A percentile compares a stretch with the other conserved stretches of the same genome.
Conservation (phyloP, 805 yeast genomes). For the Sugiyamaella marilandica region DNA sequence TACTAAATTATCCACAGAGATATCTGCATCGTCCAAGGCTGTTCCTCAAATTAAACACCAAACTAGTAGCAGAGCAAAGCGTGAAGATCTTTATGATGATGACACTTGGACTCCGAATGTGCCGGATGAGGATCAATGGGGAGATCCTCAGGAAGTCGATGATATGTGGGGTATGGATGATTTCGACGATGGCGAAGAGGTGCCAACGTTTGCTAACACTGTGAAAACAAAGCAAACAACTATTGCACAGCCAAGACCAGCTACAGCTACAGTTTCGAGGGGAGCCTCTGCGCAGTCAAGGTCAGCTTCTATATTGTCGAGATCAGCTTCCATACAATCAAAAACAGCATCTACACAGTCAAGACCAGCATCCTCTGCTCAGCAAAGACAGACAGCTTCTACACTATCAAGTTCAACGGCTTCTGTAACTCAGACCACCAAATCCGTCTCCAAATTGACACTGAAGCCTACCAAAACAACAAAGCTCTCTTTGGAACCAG, state of each 20-base stretch:
- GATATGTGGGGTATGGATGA: constrained; percentile 14
- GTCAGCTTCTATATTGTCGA: not conserved
- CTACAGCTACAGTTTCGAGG: too few relatives aligned
- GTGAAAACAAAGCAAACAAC: not conserved
- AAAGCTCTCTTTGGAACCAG: constrained; percentile 13
- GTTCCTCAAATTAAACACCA: too few relatives aligned
- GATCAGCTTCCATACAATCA: too few relatives aligned
- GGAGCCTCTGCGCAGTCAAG: not conserved
- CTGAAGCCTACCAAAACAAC: constrained; percentile 1
- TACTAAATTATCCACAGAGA: too few relatives aligned
- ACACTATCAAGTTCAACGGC: not conserved
- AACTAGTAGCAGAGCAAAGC: too few relatives aligned
- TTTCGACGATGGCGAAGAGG: constrained; percentile 27
- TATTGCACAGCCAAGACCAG: not conserved
- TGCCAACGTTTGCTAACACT: not conserved
- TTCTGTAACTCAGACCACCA: not conserved
- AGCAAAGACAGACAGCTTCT: too few relatives aligned
- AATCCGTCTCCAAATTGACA: not conserved
- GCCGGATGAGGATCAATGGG: not conserved
- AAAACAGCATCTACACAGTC: not conserved
- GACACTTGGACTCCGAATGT: not conserved
- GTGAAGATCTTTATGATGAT: constrained; percentile 1
- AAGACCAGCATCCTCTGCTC: too few relatives aligned
- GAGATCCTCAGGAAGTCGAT: not conserved
- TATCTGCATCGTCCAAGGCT: too few relatives aligned